These are phyloP conservation scores for Apophysomyces elegans DNA, from an alignment of 371 early-diverging fungal species.

Conservation along the genomic window DNA sequence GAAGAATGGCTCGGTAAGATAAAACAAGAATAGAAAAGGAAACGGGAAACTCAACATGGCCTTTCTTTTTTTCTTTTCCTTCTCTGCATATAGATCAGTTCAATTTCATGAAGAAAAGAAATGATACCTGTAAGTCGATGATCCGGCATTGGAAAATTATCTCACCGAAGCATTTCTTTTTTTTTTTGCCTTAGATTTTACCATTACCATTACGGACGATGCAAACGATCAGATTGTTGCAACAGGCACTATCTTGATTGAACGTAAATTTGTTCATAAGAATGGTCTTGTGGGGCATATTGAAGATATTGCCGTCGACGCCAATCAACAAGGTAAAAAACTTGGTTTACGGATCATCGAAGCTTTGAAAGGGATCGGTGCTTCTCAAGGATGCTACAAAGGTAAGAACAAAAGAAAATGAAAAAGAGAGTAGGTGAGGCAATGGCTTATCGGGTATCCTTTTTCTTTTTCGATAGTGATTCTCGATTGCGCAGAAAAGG, in stretches of 20 bases:
- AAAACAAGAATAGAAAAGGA: background rate
- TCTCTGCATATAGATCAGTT: conserved; percentile 58
- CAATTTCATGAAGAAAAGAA: conserved; percentile 73
- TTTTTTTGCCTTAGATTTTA: conserved; percentile 52
- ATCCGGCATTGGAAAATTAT: background rate
- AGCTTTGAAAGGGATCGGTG: conserved; percentile 71
- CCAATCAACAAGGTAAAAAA: conserved; percentile 92
- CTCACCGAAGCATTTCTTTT: background rate
- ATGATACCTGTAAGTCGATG: conserved; percentile 69
- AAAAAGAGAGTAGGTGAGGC: background rate
- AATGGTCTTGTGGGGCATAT: conserved; percentile 87
- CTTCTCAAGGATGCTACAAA: conserved; percentile 70
- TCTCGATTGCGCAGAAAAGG: conserved; percentile 54
- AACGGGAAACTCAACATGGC: background rate
- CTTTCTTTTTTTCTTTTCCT: background rate
- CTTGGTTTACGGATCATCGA: conserved; percentile 76
- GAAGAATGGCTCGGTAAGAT: conserved; percentile 65
- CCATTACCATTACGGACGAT: conserved; percentile 85
- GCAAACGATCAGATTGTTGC: conserved; percentile 74
- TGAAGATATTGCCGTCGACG: conserved; percentile 94
- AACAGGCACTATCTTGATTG: conserved; percentile 93
- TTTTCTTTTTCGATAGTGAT: conserved; percentile 31
- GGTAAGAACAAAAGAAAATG: conserved; percentile 23
- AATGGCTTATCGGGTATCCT: no score
- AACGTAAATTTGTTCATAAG: conserved; percentile 94